Evolutionary conservation across 176 grass and related monocot species (phyloP), one percentile per base, ranked within the genome.

Genomic region (Calamus simplicifolius): DNA sequence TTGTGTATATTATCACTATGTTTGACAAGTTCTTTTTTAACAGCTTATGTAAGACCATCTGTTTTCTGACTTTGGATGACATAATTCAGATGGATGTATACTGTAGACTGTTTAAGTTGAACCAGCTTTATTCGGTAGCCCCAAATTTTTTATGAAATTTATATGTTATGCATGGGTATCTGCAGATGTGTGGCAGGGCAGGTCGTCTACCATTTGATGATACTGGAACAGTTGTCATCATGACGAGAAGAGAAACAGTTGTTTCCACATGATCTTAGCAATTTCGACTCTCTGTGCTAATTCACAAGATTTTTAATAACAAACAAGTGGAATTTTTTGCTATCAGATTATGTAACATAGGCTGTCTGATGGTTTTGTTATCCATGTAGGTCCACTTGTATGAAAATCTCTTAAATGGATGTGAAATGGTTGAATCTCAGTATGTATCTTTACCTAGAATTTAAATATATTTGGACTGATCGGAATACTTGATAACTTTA

Each of bases 391-490:
- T 96, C 21, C 80, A 96, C 78, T 80, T 96, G 51, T 96, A 96
- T 57, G 86, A 96, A 61, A 96, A 90, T 66, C 68, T 96, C 67
- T 70, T 96, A 68, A 85, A 80, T 77, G 91, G 92, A 70, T 85
- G 86, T 82, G 92, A 96, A 81, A 85, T 90, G 92, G 83, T 96
- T 23, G 92, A 96, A 75, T 96, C 92, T 77, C 92, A 90, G 86
- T 90, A 88, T 77, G 92, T 81, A 12, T 49, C 78, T 43, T 13
- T 79, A 27, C 16, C 38, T 51, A 35, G 35, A 55, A 68, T 7
- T 31, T 53, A 50, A 61, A 27, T 50, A 57, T 16, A n/a, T 53
- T 14, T 25, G 1, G 12, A 61, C 10, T 62, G 54, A 3, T 35
- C 27, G 6, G 12, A 25, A 28, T 62, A 38, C 48, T 61, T 61